Base-by-base conservation (phyloP, 345 rosid species). In the Trapa incisa region DNA sequence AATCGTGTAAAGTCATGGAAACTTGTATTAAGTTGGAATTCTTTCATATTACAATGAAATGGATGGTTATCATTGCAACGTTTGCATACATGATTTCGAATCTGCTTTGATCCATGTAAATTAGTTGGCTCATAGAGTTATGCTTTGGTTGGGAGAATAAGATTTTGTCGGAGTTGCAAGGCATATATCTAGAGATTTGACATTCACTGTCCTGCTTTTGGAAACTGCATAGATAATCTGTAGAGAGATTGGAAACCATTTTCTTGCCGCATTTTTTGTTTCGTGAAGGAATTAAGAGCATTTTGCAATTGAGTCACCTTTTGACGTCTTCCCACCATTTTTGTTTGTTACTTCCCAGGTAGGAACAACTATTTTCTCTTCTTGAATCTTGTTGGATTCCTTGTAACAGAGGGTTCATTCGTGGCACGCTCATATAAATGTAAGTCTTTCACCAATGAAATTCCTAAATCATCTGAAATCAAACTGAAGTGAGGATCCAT, bases 161-260 rank as follows among this genome's bases (percentile, higher is more conserved):
- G 89, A 76, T 85, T 80, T 43, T 85, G 89, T 64, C 82, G 75
- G 72, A 76, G 17, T 63, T 87, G 93, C 73, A 73, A 82, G 64
- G 75, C 81, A 65, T 68, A 80, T 62, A 65, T 85, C 17, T 77
- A 73, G 69, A 84, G 86, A 37, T 83, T 81, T 66, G 92, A 85
- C 69, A 89, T 85, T 74, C 92, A 87, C 68, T 87, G 92, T 64
- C 86, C 86, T 57, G 92, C 89, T 65, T 85, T 85, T 81, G 93
- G 93, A 65, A 87, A 83, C 67, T 87, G 93, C 70, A 80, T 87
- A 63, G 93, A 88, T 85, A 79, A 72, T 61, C 22, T 0, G 3
- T 3, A 53, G 1, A 53, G 41, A 11, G 29, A 36, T 36, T 16
- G 37, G 37, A 4, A 39, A 14, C 22, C 41, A 16, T 14, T 39